Base-by-base conservation (phyloP, 2,329 filamentous ascomycete species). In the Huntiella savannae region DNA sequence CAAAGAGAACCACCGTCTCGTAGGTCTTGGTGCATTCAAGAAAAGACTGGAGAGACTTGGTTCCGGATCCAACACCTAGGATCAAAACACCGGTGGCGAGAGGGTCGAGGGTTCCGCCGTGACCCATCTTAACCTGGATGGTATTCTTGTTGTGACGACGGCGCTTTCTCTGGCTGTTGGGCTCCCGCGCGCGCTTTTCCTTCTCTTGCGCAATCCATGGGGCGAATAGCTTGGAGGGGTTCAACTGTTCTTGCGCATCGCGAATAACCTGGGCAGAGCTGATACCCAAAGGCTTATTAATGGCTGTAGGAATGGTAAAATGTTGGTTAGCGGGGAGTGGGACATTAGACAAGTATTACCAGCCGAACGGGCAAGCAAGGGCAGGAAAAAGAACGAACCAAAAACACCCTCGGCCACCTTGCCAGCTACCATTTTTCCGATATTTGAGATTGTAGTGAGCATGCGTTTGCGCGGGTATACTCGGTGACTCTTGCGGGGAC, bases 101-200 rank as follows among this genome's bases (percentile, higher is more conserved):
- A 19, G 91, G 91, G 58, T 98, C 91, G 13, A 98, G 72, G 1
- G 91, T 98, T 38, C 91, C 91, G 50, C 91, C 91, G 63, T 98
- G 91, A 33, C 91, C 91, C 57, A 96, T 82, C 67, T 96, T 98
- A 54, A 96, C 79, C 51, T 83, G 75, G 4, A 79, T 59, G 1
- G 71, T 66, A 54, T 70, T 70, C 59, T 75, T 73, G 52, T 70
- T 68, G 40, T 63, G 63, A 52, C 65, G 64, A 50, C 76, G 71
- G 50, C 78, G 72, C 54, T 70, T 68, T 53, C 70, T 70, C 58
- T 80, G 74, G 49, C 67, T 65, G 49, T 70, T 66, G 49, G 64
- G 64, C 59, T 83, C 78, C 53, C 66, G 62, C 12, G 67, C 60
- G 49, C 74, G 72, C 41, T 65, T 67, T 1, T 62, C 62, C 47